These are phyloP conservation scores for Microdochium paspali DNA, from an alignment of 2,329 filamentous ascomycete species.

Conservation along the genomic window DNA sequence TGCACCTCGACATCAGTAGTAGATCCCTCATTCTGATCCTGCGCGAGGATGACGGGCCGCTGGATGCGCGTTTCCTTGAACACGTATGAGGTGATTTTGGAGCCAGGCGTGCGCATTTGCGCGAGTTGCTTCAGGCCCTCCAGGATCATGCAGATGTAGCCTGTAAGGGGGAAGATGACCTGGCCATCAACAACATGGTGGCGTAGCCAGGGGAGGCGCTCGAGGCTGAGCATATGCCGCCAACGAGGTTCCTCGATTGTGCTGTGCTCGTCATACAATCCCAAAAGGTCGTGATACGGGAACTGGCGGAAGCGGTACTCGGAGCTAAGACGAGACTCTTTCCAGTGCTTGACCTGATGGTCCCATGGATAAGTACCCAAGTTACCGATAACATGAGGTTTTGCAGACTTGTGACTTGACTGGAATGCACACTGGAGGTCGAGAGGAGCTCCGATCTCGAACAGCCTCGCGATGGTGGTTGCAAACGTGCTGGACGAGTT, in stretches of 20 bases:
- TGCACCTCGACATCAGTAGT: neutral
- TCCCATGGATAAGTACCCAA: neutral
- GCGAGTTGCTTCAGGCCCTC: conserved; percentile 21
- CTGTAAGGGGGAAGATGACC: conserved; percentile 19
- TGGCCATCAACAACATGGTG: conserved; percentile 8
- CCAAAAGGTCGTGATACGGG: neutral
- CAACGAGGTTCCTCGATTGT: conserved; percentile 3
- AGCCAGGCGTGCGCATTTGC: neutral
- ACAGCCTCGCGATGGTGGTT: neutral
- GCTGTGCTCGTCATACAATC: neutral
- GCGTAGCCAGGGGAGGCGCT: conserved; percentile 7
- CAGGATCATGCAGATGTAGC: conserved; percentile 24
- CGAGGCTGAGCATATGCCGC: conserved; percentile 3
- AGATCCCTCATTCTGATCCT: conserved; percentile 1
- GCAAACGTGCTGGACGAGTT: neutral
- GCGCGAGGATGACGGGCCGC: conserved; percentile 12
- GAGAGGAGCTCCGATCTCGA: neutral
- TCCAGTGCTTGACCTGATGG: neutral
- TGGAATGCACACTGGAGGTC: neutral
- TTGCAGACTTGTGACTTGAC: neutral
- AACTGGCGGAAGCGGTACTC: neutral
- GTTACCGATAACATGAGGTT: neutral
- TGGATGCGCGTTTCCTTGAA: conserved; percentile 13
- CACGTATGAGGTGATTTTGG: neutral
- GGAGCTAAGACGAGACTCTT: neutral